A percentile compares a stretch with the other conserved stretches of the same genome.
These are phyloP conservation scores for Uronychia binucleata DNA, from an alignment of 73 alveolate genomes.

Conservation along the genomic window DNA sequence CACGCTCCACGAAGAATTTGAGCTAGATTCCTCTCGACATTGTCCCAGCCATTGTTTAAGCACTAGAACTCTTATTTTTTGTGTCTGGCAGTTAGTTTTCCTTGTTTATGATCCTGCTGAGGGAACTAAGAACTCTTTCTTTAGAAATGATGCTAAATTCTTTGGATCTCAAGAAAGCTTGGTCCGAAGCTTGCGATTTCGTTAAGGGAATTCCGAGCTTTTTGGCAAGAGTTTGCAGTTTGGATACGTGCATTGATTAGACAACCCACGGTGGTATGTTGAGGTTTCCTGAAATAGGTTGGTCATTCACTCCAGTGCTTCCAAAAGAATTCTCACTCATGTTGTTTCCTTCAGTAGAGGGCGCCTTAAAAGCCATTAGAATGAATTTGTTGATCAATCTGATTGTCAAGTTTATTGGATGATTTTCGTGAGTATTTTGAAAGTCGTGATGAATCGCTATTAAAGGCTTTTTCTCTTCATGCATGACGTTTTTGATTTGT, in stretches of 20 bases:
- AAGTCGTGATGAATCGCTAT: neutral
- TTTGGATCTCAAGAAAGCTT: neutral
- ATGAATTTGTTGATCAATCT: neutral
- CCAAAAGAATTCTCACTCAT: neutral
- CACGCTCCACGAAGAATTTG: constrained; percentile 19
- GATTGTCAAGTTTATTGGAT: neutral
- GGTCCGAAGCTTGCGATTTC: neutral
- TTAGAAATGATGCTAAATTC: neutral
- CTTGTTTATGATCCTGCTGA: constrained; percentile 1
- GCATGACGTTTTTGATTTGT: neutral
- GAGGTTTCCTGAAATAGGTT: neutral
- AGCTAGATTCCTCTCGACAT: neutral
- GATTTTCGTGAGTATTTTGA: neutral
- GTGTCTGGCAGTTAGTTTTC: constrained; percentile 16
- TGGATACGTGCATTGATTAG: neutral
- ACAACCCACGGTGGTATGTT: neutral
- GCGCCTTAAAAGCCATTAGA: neutral
- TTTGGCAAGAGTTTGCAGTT: neutral
- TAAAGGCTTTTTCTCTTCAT: neutral
- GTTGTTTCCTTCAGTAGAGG: neutral
- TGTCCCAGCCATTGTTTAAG: neutral
- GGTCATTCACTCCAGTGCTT: neutral
- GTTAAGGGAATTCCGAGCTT: neutral
- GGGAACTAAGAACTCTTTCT: constrained; percentile 11
- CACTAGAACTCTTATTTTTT: neutral